phyloP scores from a whole-genome alignment of 2,329 filamentous ascomycete species.

The Periconia sp. region DNA sequence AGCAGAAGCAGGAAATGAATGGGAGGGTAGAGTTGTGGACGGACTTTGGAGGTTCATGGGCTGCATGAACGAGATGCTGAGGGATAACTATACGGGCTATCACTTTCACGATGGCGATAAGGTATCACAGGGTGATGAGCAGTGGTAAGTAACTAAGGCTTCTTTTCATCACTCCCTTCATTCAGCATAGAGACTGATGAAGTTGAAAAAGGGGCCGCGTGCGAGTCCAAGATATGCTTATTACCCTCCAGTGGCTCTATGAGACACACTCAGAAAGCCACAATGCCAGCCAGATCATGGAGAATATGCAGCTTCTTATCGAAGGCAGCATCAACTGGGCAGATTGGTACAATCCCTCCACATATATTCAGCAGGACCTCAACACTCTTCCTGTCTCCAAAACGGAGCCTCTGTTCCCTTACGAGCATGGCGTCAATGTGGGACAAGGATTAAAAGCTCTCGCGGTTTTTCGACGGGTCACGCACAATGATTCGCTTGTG shows the following conservation, averaged over 20 bases:
- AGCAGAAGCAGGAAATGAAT: constrained; percentile 48
- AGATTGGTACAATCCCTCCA: constrained; percentile 32
- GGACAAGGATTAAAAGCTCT: constrained; percentile 50
- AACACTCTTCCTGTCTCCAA: constrained; percentile 28
- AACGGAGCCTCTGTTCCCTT: constrained; percentile 22
- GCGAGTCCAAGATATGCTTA: constrained; percentile 49
- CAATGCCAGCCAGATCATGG: constrained; percentile 40
- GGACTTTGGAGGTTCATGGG: constrained; percentile 58
- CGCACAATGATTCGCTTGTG: constrained; percentile 49
- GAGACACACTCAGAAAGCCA: constrained; percentile 36
- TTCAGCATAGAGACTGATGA: too few relatives aligned
- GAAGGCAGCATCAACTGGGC: constrained; percentile 41
- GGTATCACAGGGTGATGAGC: constrained; percentile 2
- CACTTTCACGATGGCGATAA: constrained; percentile 3
- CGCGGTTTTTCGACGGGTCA: constrained; percentile 53
- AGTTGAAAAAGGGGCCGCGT: constrained; percentile 4
- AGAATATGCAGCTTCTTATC: constrained; percentile 53
- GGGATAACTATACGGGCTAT: constrained; percentile 57
- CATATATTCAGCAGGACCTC: constrained; percentile 29
- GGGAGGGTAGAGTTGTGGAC: constrained; percentile 53
- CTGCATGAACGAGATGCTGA: constrained; percentile 62
- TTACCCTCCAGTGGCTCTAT: constrained; percentile 57
- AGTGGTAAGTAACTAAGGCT: constrained; percentile 1
- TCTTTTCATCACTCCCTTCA: too few relatives aligned
- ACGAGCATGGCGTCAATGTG: constrained; percentile 29